These are phyloP conservation scores for Globisporangium barbulae DNA, from an alignment of 352 stramenopile species.

Conservation along the genomic window DNA sequence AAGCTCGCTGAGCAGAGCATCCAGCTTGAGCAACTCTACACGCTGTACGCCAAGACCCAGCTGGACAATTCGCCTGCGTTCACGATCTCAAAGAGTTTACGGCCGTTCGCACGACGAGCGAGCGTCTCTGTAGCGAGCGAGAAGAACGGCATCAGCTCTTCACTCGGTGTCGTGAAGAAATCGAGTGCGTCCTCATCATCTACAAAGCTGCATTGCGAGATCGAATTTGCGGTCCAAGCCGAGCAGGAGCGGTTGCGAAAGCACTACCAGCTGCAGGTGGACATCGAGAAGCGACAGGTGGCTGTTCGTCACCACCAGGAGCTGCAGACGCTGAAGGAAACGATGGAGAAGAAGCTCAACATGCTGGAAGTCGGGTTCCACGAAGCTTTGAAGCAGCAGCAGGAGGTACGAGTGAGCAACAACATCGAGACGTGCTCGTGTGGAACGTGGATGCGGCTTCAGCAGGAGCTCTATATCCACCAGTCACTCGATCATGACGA, in stretches of 20 bases:
- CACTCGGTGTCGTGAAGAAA: neutral
- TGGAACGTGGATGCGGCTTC: conserved; percentile 15
- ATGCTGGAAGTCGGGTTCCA: conserved; percentile 50
- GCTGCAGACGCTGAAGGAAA: conserved; percentile 19
- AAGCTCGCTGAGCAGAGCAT: conserved; percentile 60
- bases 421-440: conserved; percentile 16
- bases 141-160: neutral
- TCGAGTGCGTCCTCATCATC: neutral
- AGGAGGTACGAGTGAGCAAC: neutral
- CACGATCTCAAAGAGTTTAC: conserved; percentile 36
- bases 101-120: conserved; percentile 25
- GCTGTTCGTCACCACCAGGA: conserved; percentile 24
- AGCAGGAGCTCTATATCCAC: conserved; percentile 18
- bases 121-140: neutral
- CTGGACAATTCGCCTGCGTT: conserved; percentile 30
- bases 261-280: conserved; percentile 37
- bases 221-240: conserved; percentile 42
- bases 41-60: conserved; percentile 47
- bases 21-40: conserved; percentile 62
- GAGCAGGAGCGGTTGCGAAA: conserved; percentile 39
- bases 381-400: conserved; percentile 13
- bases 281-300: conserved; percentile 25
- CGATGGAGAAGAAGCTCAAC: conserved; percentile 40
- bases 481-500: conserved; percentile 13
- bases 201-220: conserved; percentile 37